Percentiles rank a stretch among this genome's conserved stretches.
phyloP scores from a whole-genome alignment of 2,329 filamentous ascomycete genomes.

The Pseudocercospora fijiensis region DNA sequence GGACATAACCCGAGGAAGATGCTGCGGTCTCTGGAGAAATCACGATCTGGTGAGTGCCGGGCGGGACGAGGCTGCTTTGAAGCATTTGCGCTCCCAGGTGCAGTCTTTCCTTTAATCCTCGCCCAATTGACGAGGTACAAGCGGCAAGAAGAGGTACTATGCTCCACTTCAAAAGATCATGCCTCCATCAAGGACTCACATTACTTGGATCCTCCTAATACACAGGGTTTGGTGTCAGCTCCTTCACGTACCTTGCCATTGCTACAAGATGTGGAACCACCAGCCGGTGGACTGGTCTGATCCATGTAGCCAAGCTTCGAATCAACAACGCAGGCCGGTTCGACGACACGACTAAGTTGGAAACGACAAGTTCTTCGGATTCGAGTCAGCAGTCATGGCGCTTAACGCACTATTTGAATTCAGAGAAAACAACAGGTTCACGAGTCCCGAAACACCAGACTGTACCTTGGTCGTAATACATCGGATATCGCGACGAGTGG shows the following conservation, averaged over 20 bases:
- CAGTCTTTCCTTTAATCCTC: not conserved
- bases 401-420: not conserved
- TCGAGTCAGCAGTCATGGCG: not conserved
- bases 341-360: not conserved
- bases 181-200: not conserved
- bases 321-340: not conserved
- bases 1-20: not conserved
- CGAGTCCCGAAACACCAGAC: not conserved
- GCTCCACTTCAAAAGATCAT: not conserved
- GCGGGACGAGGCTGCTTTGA: not conserved
- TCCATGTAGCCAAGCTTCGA: not conserved
- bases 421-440: not conserved
- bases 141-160: not conserved
- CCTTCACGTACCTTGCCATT: not conserved
- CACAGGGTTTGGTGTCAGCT: not conserved
- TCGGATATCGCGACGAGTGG: not conserved
- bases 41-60: not conserved
- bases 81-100: not conserved
- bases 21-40: not conserved
- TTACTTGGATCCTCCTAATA: not conserved
- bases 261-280: not conserved
- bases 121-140: not conserved
- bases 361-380: not conserved
- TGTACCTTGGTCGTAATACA: not conserved
- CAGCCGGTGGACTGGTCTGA: not conserved